Evolutionary conservation across 495 filamentous ascomycete genomes (phyloP), one percentile per base, ranked within the genome.

Genomic region (Neurospora sp.): DNA sequence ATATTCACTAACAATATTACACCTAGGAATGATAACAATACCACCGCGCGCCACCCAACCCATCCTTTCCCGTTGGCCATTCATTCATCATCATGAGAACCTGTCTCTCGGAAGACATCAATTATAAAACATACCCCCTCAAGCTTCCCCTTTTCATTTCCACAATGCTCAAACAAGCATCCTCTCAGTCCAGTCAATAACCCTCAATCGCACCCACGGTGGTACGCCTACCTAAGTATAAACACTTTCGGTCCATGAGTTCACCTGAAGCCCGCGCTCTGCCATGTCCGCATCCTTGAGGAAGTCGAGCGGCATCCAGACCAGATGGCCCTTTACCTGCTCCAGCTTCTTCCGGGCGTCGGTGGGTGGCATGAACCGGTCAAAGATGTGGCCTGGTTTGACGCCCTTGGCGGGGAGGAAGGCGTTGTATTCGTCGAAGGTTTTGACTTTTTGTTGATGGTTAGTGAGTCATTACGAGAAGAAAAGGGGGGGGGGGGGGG

Each of bases 301-400:
- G 77, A 97, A 98, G 47, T 95, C 89, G 75, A 98, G 77, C 68
- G 94, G 94, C 91, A 97, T 93, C 95, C 95, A 98, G 0, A 99
- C 94, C 38, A 99, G 80, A 85, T 98, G 96, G 0, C 95, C 96
- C 80, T 89, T 91, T 78, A 98, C 89, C 74, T 87, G 82, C 77
- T 93, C 90, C 40, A 99, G 83, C 80, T 93, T 93, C 77, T 86
- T 75, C 31, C 92, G 86, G 16, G 96, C 89, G 65, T 95, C 90
- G 31, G 87, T 80, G 1, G 86, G 85, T 0, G 92, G 89, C 74
- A 90, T 85, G 82, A 89, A 92, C 12, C 86, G 87, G 77, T 95
- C 92, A 78, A 91, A 96, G 71, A 98, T 85, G 81, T 98, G 94
- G 0, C 94, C 94, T 41, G 92, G 82, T 81, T 93, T 94, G 70